Base-by-base conservation (phyloP, 768 basidiomycete genomes). In the Dentipellis fragilis region DNA sequence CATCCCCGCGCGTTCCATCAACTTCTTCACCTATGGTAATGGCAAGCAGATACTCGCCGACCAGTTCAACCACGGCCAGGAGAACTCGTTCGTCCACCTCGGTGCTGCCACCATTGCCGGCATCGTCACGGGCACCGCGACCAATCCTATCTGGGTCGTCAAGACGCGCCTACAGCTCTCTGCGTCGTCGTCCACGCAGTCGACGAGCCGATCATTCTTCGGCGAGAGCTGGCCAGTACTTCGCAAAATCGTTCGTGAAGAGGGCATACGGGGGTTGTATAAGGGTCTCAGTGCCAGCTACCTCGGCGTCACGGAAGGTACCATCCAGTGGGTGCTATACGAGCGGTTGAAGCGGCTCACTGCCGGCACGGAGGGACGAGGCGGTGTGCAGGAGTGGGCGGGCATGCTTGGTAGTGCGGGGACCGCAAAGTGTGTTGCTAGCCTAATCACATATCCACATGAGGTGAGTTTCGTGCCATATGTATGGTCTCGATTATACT, bases 111-210 rank as follows among this genome's bases (percentile, higher is more conserved):
- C 90, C 0, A 65, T 84, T 10, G 95, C 95, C 1, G 94, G 95
- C 0, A 73, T 98, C 60, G 74, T 77, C 35, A 99, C 96, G 0
- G 81, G 93, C 4, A 86, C 91, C 0, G 91, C 83, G 10, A 98
- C 96, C 19, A 99, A 99, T 68, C 96, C 96, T 0, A 95, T 99
- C 22, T 99, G 96, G 96, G 96, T 99, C 49, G 92, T 99, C 58
- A 99, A 98, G 70, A 99, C 96, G 46, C 85, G 95, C 7, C 64
- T 99, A 54, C 96, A 99, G 66, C 81, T 99, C 14, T 72, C 71
- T 2, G 69, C 74, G n/a, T 51, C 61, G 19, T 12, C 46, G 4
- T 4, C 35, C 46, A 10, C 52, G 12, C 23, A 49, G n/a, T 12
- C 42, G 55, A 57, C 63, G 57, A 45, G 67, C 23, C 49, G 34